Base-by-base conservation (phyloP, 192 early-diverging fungal species). In the Podila verticillata region DNA sequence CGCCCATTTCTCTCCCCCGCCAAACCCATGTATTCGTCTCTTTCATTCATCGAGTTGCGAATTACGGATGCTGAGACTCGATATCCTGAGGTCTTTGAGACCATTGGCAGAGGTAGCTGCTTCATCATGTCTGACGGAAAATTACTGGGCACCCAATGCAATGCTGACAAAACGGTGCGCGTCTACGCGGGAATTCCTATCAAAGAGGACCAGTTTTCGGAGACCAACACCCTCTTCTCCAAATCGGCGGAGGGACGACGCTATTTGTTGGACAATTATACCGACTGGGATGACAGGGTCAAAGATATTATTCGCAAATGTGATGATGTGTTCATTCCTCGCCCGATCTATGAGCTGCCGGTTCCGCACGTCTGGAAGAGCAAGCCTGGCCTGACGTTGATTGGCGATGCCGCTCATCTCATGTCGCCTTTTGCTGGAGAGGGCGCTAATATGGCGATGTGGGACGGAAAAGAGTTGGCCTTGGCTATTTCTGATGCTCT, bases 341-440 rank as follows among this genome's bases (percentile, higher is more conserved):
- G 77, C 24, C 22, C 35, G 7, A 74, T 87, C 63, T 84, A 82
- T 63, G 68, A 61, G 4, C 44, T 87, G 3, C 84, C 74, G 22
- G 34, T 61, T 6, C 72, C 63, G n/a, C 72, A 74, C 62, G 39
- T 35, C 30, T 87, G 84, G 81, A 44, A 29, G 2, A 47, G 36
- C 4, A 34, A 63, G 19, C 66, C 75, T 20, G 82, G 82, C 31
- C 44, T 83, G 36, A 85, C 82, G 13, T 54, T 87, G 20, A 60
- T 87, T 47, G 86, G 86, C 48, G 86, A 87, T 63, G 86, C 86
- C 20, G 86, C 86, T 34, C 86, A 87, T 54, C 65, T 85, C 19
- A 87, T 85, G 84, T 68, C 82, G 29, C 86, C 86, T 44, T 85
- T 84, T 78, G 68, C 75, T 34, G 86, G 86, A 30, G 84, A 86